Base-by-base conservation (phyloP, 768 basidiomycete species). In the Podaxis mareebaensis region DNA sequence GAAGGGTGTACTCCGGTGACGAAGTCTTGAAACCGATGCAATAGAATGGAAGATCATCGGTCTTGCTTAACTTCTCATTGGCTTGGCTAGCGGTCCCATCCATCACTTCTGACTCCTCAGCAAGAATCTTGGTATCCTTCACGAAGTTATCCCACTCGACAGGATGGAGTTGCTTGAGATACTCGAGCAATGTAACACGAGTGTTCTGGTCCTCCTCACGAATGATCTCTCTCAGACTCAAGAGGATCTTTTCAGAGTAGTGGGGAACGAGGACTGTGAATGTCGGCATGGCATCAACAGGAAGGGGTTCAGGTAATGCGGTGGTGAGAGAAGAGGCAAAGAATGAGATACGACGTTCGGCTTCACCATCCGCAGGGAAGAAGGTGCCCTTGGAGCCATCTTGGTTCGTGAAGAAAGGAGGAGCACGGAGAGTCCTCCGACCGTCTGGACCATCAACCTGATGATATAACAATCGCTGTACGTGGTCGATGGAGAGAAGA, bases 141-240 rank as follows among this genome's bases (percentile, higher is more conserved):
- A 99, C 97, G 71, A 99, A 99, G 76, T 99, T 99, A 79, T 98
- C 97, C 97, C 97, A 99, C 74, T 99, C 97, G 63, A 98, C 84
- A 20, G 97, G 96, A 73, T 99, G 97, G 53, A 99, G 82, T 74
- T 99, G 97, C 77, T 99, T 99, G 74, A 99, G 81, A 75, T 99
- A 99, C 77, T 99, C 97, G 62, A 99, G 84, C 24, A 98, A 81
- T 8, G 97, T 99, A 62, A 99, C 97, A 3, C 97, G 93, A 7
- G 96, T 98, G 72, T 86, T 96, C 72, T 91, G 89, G 71, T 99
- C 96, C 73, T 99, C 96, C 75, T 99, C 97, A 61, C 96, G 88
- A 67, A 99, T 99, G 69, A 99, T 99, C 77, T 99, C 97, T 53
- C 97, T 87, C 42, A 99, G 84, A 72, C 95, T 97, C 63, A 99